Evolutionary conservation across 495 filamentous ascomycete species (phyloP).

Genomic region (Xylaria bambusicola): DNA sequence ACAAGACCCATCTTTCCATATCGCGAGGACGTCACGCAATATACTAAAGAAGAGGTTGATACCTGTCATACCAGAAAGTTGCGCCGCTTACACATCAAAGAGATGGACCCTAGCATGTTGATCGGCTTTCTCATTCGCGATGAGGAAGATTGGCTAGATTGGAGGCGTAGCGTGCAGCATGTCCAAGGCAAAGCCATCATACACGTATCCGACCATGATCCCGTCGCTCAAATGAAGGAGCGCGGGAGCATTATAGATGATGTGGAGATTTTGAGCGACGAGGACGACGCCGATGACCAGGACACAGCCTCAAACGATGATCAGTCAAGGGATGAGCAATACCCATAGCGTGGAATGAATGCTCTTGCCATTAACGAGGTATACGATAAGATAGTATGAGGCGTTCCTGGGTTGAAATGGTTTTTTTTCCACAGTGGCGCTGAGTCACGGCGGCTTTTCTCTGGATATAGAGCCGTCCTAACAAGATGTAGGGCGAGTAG

Average conservation of each 20-base stretch:
- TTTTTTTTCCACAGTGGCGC: conserved; percentile 9
- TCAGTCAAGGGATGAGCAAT: conserved; percentile 30
- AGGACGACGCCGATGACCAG: conserved; percentile 59
- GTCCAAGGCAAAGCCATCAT: conserved; percentile 82
- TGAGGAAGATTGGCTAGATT: conserved; percentile 80
- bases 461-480: conserved; percentile 8
- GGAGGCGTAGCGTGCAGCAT: conserved; percentile 68
- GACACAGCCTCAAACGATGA: conserved; percentile 43
- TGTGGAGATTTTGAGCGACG: conserved; percentile 73
- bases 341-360: conserved; percentile 24
- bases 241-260: conserved; percentile 80
- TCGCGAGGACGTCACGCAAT: conserved; percentile 50
- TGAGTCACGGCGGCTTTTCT: neutral
- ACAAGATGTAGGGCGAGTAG: neutral
- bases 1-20: conserved; percentile 70
- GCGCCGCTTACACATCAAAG: conserved; percentile 76
- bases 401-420: conserved; percentile 18
- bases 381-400: conserved; percentile 24
- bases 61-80: conserved; percentile 86
- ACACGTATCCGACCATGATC: conserved; percentile 71
- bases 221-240: conserved; percentile 54
- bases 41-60: conserved; percentile 71
- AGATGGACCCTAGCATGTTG: conserved; percentile 99
- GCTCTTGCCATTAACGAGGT: conserved; percentile 12
- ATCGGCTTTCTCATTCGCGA: conserved; percentile 90